These are phyloP conservation scores for Fusarium nodosum DNA, from an alignment of 2,329 filamentous ascomycete species.

Conservation along the genomic window DNA sequence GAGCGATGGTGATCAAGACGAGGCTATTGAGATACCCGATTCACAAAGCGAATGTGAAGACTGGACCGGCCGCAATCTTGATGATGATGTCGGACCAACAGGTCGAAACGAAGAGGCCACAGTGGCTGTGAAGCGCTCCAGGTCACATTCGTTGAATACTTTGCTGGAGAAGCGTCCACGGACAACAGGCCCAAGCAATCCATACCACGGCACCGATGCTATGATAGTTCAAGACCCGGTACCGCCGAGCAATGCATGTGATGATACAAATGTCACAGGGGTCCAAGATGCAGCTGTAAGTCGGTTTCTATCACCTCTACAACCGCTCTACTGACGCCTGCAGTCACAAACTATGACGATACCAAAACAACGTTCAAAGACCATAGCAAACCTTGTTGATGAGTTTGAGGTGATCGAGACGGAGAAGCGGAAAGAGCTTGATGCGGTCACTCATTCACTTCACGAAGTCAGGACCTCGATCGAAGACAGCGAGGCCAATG, in stretches of 20 bases:
- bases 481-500: neutral
- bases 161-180: constrained; percentile 7
- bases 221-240: neutral
- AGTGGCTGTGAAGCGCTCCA: constrained; percentile 1
- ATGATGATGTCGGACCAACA: neutral
- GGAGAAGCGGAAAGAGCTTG: constrained; percentile 6
- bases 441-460: neutral
- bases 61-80: neutral
- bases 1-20: neutral
- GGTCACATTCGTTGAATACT: neutral
- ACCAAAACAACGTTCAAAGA: neutral
- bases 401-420: neutral
- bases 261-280: neutral
- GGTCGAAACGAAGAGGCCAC: neutral
- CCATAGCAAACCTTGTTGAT: neutral
- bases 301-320: neutral
- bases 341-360: neutral
- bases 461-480: constrained; percentile 1
- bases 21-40: neutral
- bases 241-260: neutral
- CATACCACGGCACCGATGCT: neutral
- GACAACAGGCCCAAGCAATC: neutral
- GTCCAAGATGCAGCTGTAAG: neutral
- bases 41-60: neutral
- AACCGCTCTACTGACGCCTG: neutral